Evolutionary conservation across 306 rosid genomes (phyloP).

Genomic region (Castanospermum australe): DNA sequence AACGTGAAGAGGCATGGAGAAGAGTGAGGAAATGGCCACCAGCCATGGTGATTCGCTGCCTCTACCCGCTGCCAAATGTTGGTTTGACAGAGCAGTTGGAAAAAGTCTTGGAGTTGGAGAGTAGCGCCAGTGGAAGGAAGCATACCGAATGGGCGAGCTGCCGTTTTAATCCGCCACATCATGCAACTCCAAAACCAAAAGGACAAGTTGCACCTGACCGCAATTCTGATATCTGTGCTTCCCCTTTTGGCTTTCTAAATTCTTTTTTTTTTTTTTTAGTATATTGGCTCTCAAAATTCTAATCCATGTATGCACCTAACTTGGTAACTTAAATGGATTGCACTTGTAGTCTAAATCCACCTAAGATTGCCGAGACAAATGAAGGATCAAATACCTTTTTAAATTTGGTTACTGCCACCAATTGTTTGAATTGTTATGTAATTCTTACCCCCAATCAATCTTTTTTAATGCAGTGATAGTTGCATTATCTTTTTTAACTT

Average conservation of each 20-base stretch:
- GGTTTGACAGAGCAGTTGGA: background rate
- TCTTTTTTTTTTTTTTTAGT: too few relatives aligned
- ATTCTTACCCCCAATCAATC: too few relatives aligned
- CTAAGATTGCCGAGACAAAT: background rate
- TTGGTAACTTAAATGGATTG: background rate
- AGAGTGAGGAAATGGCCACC: constrained; percentile 21
- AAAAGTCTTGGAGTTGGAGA: background rate
- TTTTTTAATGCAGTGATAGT: too few relatives aligned
- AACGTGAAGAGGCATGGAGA: constrained; percentile 30
- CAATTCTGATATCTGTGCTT: background rate
- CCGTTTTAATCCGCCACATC: background rate
- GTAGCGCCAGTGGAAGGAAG: background rate
- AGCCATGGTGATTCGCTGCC: constrained; percentile 15
- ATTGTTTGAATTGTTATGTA: too few relatives aligned
- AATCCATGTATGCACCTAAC: background rate
- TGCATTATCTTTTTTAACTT: too few relatives aligned
- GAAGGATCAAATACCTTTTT: too few relatives aligned
- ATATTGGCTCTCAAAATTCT: background rate
- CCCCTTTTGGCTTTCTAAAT: background rate
- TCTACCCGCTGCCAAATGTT: background rate
- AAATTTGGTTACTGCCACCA: too few relatives aligned
- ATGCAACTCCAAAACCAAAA: background rate
- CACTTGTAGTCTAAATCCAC: background rate
- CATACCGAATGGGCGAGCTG: background rate
- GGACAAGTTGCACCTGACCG: constrained; percentile 14